Base-by-base conservation (phyloP, 2,329 filamentous ascomycete species). In the Chaetomiaceae sp. region DNA sequence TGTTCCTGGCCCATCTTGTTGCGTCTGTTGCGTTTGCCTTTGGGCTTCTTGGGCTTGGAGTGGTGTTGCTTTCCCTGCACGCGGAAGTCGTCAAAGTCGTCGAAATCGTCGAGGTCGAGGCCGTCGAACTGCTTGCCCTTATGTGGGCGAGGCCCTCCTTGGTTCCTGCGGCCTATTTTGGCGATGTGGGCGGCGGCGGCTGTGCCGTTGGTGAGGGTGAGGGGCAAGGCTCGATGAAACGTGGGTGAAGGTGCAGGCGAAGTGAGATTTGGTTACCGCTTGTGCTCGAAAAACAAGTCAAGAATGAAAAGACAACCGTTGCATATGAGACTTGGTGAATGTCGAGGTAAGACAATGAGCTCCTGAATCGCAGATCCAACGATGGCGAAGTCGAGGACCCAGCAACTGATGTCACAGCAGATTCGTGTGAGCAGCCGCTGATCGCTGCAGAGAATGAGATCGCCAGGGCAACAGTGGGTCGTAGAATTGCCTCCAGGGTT, bases 1-100 rank as follows among this genome's bases (percentile, higher is more conserved):
- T 84, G 78, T 67, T 95, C 89, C 69, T 96, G 90, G 55, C 91
- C 91, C 92, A 96, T 96, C 52, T 74, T 52, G n/a, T 74, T 89
- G 60, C 43, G 47, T 11, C 33, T 40, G 47, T 49, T 53, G 29
- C 47, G 49, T 17, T 49, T 55, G 20, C 43, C 31, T 37, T 59
- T 60, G 23, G 50, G 39, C 8, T 57, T 55, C 33, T 58, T 57
- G 6, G 46, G 38, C 20, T 55, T 46, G 20, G 51, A 40, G 33
- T 40, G 40, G 15, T 9, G 20, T 15, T n/a, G 25, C 33, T 48
- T 62, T 19, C 48, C 53, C 3, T 62, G 54, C 4, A 62, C 39
- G 40, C 25, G 29, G 22, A 63, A 63, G 52, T 62, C 60, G 52
- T 54, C 45, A 22, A 47, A 53, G 14, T 54, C 40, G 36, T 46